Base-by-base conservation (phyloP, 2,329 filamentous ascomycete species). In the Fusarium acutatum region DNA sequence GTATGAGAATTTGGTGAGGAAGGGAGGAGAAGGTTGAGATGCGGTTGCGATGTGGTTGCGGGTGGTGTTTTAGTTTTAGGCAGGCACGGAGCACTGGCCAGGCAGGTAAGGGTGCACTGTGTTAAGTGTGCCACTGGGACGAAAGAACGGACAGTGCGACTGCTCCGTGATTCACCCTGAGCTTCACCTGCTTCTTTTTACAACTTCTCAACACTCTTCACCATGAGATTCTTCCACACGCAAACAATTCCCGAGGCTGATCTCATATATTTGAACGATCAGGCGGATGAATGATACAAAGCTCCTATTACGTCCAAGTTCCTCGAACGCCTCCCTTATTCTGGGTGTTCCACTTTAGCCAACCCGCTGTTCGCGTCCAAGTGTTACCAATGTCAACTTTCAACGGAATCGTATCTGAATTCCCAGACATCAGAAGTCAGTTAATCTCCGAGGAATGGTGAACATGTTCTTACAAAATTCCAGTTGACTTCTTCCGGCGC, bases 401-500 rank as follows among this genome's bases (percentile, higher is more conserved):
- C 80, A 87, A 92, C 74, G 93, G 93, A 57, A 82, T 91, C 40
- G 84, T 95, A 64, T 82, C 85, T 82, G 94, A 97, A 79, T 97
- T 97, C 75, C 94, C 94, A 8, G 89, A 91, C 44, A 95, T 97
- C 67, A 86, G 91, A 76, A 91, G 91, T 91, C 74, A 17, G 64
- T 18, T 44, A 5, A 14, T 17, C 22, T 9, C 26, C 20, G 1
- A 58, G 20, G 28, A 22, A 10, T 3, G 3, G 7, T 30, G 13
- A 9, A 9, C 8, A 44, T 2, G 22, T 10, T 26, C 67, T 69
- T 15, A 77, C 18, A 15, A 34, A n/a, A 11, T 22, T 22, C 15
- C 63, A 93, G 92, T 98, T 73, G 95, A 98, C 82, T 94, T 91
- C 83, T 98, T 98, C 77, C 89, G 93, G 30, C 84, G 83, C 22